Percentiles rank a stretch among this genome's conserved stretches.
Conservation (phyloP, 2,329 filamentous ascomycete species). For the Nemania sp. region DNA sequence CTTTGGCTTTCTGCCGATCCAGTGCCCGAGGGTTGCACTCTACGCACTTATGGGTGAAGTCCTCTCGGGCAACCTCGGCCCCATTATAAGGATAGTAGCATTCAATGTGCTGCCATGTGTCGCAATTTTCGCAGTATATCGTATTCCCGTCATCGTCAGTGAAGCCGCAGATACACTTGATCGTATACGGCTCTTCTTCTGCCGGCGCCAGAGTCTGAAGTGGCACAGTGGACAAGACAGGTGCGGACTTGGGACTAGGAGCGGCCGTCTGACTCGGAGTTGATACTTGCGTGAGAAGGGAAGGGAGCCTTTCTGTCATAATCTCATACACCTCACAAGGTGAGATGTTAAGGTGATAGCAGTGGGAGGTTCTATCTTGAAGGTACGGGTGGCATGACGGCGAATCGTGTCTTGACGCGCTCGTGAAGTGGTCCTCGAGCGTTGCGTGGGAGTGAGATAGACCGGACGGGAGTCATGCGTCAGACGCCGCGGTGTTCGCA, state of each 20-base stretch:
- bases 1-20: slow-evolving; percentile 73
- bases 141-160: slow-evolving; percentile 96
- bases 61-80: slow-evolving; percentile 69
- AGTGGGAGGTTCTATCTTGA: slow-evolving; percentile 48
- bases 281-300: slow-evolving; percentile 59
- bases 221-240: slow-evolving; percentile 44
- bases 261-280: slow-evolving; percentile 55
- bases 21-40: slow-evolving; percentile 82
- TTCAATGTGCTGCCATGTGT: slow-evolving; percentile 97
- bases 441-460: slow-evolving; percentile 14
- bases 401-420: slow-evolving; percentile 50
- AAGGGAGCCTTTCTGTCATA: slow-evolving; percentile 64
- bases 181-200: slow-evolving; percentile 85
- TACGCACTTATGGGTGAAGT: slow-evolving; percentile 81
- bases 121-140: slow-evolving; percentile 92
- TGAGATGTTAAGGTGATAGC: slow-evolving; percentile 34
- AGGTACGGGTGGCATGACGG: slow-evolving; percentile 62
- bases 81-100: slow-evolving; percentile 85
- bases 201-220: slow-evolving; percentile 57
- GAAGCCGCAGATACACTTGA: slow-evolving; percentile 96
- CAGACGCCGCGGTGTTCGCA: slow-evolving; percentile 15
- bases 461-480: slow-evolving; percentile 23
- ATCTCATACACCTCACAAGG: slow-evolving; percentile 54
- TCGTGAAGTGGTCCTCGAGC: slow-evolving; percentile 18
- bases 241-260: slow-evolving; percentile 45